Percentiles rank a stretch among this genome's conserved stretches.
Conservation (phyloP, 768 basidiomycete genomes). For the Auriscalpium microsporum region DNA sequence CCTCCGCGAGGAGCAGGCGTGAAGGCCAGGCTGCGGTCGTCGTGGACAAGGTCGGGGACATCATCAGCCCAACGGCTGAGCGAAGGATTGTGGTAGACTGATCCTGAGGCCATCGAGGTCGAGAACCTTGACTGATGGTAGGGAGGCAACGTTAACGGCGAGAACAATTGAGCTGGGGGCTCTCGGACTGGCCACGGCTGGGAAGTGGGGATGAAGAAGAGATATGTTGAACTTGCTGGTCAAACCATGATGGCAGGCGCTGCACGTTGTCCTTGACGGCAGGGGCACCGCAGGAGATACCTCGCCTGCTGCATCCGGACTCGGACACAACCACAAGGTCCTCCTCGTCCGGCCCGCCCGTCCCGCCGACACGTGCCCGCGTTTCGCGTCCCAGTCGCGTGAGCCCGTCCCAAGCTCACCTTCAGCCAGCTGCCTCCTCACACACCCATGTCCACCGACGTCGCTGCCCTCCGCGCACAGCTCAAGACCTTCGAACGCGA, state of each 20-base stretch:
- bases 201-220: too few species aligned
- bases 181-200: too few species aligned
- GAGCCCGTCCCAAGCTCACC: too few species aligned
- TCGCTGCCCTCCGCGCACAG: constrained; percentile 48
- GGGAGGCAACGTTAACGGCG: neutral
- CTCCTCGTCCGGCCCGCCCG: too few species aligned
- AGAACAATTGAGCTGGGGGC: neutral
- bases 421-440: constrained; percentile 2
- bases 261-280: too few species aligned
- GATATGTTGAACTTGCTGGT: too few species aligned
- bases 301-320: too few species aligned
- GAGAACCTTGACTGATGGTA: neutral
- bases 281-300: too few species aligned
- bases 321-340: too few species aligned
- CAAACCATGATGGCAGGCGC: too few species aligned
- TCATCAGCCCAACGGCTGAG: neutral
- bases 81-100: constrained; percentile 1
- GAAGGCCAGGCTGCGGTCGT: constrained; percentile 1
- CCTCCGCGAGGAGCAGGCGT: neutral
- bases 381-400: neutral
- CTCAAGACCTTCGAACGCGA: constrained; percentile 73
- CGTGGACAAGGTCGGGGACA: neutral
- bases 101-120: constrained; percentile 7
- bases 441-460: constrained; percentile 23
- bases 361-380: constrained; percentile 4